Percentiles rank a stretch among this genome's conserved stretches.
These are phyloP conservation scores for Aspergillus sclerotioniger DNA, from an alignment of 495 filamentous ascomycete genomes.

Conservation along the genomic window DNA sequence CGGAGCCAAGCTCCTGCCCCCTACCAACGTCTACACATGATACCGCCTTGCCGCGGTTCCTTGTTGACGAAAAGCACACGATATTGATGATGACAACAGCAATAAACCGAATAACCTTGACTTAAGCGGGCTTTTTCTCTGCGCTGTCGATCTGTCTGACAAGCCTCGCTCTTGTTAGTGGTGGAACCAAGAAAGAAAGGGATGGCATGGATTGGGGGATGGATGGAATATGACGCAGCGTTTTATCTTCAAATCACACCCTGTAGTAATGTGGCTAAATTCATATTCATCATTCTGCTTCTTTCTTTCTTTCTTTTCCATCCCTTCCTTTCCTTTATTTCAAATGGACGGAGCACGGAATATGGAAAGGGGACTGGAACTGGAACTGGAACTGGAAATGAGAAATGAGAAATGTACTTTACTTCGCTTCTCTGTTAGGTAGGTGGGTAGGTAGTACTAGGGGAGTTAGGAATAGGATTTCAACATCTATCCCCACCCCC, in stretches of 20 bases:
- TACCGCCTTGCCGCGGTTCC: neutral
- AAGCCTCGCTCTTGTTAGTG: neutral
- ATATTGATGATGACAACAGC: neutral
- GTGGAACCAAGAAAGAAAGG: neutral
- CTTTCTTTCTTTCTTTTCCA: neutral
- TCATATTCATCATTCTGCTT: neutral
- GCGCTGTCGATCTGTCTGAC: neutral
- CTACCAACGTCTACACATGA: slow-evolving; percentile 26
- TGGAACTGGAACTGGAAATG: too few species aligned
- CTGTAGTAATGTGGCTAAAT: neutral
- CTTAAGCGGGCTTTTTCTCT: neutral
- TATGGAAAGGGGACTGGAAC: too few species aligned
- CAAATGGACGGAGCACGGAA: neutral
- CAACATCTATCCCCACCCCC: too few species aligned
- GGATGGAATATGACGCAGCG: neutral
- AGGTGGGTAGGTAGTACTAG: too few species aligned
- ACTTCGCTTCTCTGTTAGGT: too few species aligned
- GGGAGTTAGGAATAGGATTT: neutral
- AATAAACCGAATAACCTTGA: neutral
- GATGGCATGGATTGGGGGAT: neutral
- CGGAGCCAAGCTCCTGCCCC: slow-evolving; percentile 56
- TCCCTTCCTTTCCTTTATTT: neutral
- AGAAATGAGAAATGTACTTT: too few species aligned
- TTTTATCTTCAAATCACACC: neutral
- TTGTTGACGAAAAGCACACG: neutral